Percentiles rank a stretch among this genome's conserved stretches.
Evolutionary conservation across 371 early-diverging fungal genomes (phyloP).

Genomic region (Blyttiomyces sp.): DNA sequence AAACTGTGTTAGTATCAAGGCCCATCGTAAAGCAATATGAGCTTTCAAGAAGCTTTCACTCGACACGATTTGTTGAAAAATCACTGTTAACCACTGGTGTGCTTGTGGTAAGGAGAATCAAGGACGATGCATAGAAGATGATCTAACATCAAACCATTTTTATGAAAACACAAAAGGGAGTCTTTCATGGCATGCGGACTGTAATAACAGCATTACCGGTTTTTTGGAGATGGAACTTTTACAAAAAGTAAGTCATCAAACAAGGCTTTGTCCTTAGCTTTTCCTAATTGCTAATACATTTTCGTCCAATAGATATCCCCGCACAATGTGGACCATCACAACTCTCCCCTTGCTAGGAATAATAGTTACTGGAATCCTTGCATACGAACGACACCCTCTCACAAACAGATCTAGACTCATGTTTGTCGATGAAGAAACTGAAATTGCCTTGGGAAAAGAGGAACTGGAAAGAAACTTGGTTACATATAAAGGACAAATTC

Average conservation of each 20-base stretch:
- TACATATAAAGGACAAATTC: slow-evolving; percentile 2
- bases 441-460: slow-evolving; percentile 19
- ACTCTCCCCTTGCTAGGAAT: slow-evolving; percentile 20
- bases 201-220: slow-evolving; percentile 31
- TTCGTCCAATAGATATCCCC: slow-evolving; percentile 18
- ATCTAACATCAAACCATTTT: too few relatives aligned
- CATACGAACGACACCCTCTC: slow-evolving; percentile 30
- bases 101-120: too few relatives aligned
- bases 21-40: too few relatives aligned
- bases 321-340: slow-evolving; percentile 19
- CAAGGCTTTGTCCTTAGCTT: not conserved
- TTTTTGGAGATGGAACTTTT: slow-evolving; percentile 35
- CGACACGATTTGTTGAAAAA: too few relatives aligned
- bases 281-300: not conserved
- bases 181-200: slow-evolving; percentile 18
- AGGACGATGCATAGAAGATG: too few relatives aligned
- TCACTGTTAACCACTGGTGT: too few relatives aligned
- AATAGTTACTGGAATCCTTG: slow-evolving; percentile 5
- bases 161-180: slow-evolving; percentile 1
- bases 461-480: slow-evolving; percentile 8
- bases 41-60: too few relatives aligned
- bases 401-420: slow-evolving; percentile 33
- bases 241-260: slow-evolving; percentile 2
- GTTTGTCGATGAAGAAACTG: slow-evolving; percentile 33
- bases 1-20: too few relatives aligned